A percentile compares a stretch with the other conserved stretches of the same genome.
Conservation (phyloP, 805 yeast genomes). For the Candida ascalaphidarum region DNA sequence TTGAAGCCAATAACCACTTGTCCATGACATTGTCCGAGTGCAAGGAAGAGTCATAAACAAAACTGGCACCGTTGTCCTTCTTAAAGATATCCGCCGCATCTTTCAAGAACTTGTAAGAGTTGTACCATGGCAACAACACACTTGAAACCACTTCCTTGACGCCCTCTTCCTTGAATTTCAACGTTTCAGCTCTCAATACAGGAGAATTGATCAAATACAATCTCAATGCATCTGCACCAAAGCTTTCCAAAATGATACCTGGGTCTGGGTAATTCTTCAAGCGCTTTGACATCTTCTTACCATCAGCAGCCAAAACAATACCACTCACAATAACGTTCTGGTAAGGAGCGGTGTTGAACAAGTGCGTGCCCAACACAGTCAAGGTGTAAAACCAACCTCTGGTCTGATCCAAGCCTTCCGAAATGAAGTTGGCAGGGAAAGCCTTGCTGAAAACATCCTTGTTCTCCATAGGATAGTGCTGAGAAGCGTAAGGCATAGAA, state of each 20-base stretch:
- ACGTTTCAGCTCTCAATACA: slow-evolving; percentile 90
- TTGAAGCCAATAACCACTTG: slow-evolving; percentile 93
- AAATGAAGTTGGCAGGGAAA: slow-evolving; percentile 96
- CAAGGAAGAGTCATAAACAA: slow-evolving; percentile 58
- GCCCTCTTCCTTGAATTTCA: slow-evolving; percentile 97
- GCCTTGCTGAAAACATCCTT: slow-evolving; percentile 58
- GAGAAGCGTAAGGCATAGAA: slow-evolving; percentile 96
- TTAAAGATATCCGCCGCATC: slow-evolving; percentile 82
- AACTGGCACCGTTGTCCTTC: slow-evolving; percentile 65
- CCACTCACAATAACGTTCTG: slow-evolving; percentile 94
- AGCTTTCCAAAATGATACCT: slow-evolving; percentile 63
- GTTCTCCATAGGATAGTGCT: slow-evolving; percentile 93
- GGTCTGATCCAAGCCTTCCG: slow-evolving; percentile 98
- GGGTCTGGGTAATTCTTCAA: slow-evolving; percentile 98
- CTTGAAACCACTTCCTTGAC: slow-evolving; percentile 95
- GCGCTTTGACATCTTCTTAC: slow-evolving; percentile 98
- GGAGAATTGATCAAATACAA: slow-evolving; percentile 95
- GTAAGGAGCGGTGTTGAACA: slow-evolving; percentile 89
- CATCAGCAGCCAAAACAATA: slow-evolving; percentile 94
- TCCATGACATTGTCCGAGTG: slow-evolving; percentile 89
- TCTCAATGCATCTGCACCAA: slow-evolving; percentile 98
- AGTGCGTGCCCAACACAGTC: slow-evolving; percentile 90
- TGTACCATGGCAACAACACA: slow-evolving; percentile 98
- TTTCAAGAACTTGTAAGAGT: slow-evolving; percentile 92
- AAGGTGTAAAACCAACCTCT: slow-evolving; percentile 99